Evolutionary conservation across 352 stramenopile species (phyloP), one percentile per base, ranked within the genome.

Genomic region (Aphanomyces euteiches): DNA sequence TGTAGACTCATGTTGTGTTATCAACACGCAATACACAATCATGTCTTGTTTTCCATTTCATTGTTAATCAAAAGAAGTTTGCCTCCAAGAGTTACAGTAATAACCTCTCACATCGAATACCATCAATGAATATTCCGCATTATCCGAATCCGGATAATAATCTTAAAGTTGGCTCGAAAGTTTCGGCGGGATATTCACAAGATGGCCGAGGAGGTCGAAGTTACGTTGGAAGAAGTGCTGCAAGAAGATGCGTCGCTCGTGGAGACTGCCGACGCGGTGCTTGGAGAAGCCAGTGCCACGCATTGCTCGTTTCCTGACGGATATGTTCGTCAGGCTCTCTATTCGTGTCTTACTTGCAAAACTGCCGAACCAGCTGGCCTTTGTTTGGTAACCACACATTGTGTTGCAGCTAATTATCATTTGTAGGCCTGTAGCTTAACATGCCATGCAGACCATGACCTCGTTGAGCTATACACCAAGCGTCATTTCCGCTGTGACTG

Each of bases 391-490:
- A 13, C 68, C 67, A 12, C 41, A 37, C 19, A 38, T 6, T 47
- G 36, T 7, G 34, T 36, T n/a, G n/a, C 36, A 34, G n/a, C 15
- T 37, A 17, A 15, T 54, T 21, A 17, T 63, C 21, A 12, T 37
- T 60, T 5, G 36, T 53, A 80, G 75, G 84, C 84, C 5, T 91
- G 84, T 67, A 91, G 80, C 28, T 90, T 88, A 73, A 84, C 79
- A 59, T 91, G 84, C 69, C 84, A 91, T 68, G 78, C 78, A 34
- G 81, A 88, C 58, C 84, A 91, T 70, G 81, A 90, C n/a, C 78
- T 91, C 53, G 73, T 91, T 41, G 84, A 91, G 74, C 77, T 91
- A n/a, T 91, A 91, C 74, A 91, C 84, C 7, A 91, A 91, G 72
- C 82, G 84, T 38, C 69, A 78, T 4, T 91, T 91, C 71, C 80